Conservation (phyloP, 768 basidiomycete species). For the Russula sp. region DNA sequence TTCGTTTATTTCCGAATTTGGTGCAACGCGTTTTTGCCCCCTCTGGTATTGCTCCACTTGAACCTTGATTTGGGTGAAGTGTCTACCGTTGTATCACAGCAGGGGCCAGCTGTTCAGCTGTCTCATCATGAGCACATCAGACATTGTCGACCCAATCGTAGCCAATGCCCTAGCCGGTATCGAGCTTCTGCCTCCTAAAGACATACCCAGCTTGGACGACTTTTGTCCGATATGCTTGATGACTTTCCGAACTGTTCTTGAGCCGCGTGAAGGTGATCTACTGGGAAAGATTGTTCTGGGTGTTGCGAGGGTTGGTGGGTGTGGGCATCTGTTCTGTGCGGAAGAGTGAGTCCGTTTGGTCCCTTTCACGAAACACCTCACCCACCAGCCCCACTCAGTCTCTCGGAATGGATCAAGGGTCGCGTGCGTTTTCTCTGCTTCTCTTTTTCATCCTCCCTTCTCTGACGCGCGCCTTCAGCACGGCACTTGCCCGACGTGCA, state of each 20-base stretch:
- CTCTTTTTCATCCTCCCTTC: not conserved
- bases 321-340: conserved; percentile 64
- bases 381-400: conserved; percentile 32
- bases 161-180: conserved; percentile 11
- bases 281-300: conserved; percentile 31
- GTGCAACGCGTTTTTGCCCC: not conserved
- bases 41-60: not conserved
- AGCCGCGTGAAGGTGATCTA: conserved; percentile 18
- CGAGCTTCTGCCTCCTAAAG: conserved; percentile 7
- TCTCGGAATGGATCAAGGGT: conserved; percentile 61
- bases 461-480: conserved; percentile 39
- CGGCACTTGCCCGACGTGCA: conserved; percentile 66
- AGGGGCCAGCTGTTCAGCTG: not conserved
- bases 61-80: not conserved
- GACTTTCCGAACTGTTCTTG: conserved; percentile 43
- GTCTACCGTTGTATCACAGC: not conserved
- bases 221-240: conserved; percentile 62
- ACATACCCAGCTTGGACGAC: conserved; percentile 36
- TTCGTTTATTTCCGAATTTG: conserved; percentile 19
- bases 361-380: not conserved
- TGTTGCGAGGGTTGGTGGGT: conserved; percentile 51
- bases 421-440: conserved; percentile 37
- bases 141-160: conserved; percentile 6
- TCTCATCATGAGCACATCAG: conserved; percentile 4
- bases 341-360: conserved; percentile 44